Evolutionary conservation across 1,284 basidiomycete species (phyloP), one percentile per base, ranked within the genome.

Genomic region (Puccinia polysora): DNA sequence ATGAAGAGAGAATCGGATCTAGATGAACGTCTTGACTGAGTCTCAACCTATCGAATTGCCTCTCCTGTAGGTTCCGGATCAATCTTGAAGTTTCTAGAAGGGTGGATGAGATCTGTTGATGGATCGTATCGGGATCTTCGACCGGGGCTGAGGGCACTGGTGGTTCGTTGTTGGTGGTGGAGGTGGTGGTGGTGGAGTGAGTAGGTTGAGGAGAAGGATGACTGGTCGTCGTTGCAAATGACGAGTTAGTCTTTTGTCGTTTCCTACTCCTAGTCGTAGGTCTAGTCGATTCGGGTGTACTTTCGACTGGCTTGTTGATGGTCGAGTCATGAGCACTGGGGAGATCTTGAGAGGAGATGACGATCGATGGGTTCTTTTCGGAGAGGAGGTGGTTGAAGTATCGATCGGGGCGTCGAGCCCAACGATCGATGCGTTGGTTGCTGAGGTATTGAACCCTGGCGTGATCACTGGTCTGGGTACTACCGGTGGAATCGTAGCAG

Each of bases 11-110:
- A 28, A 36, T 20, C n/a, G 69, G 69, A 52, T 72, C 69, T n/a
- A 72, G 43, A 72, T 63, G 23, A 25, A n/a, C 14, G 6, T 72
- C 38, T 28, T 72, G 69, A 49, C 34, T 52, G 18, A 45, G 7
- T 18, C 47, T 30, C 25, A 72, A 36, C 45, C 69, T 49, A 25
- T 72, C 69, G 25, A 55, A 64, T 40, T 72, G 69, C 34, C 60
- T 53, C 43, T 72, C 69, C 64, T 72, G 69, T 10, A 72, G 49
- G 28, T 72, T 72, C n/a, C 25, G 36, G 12, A 72, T 55, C 40
- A 72, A 49, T 56, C 56, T 50, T 23, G 65, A 53, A 7, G 49
- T 67, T 53, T 67, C 49, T 5, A 52, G n/a, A 7, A 55, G 14
- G 15, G 38, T 53, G 36, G 52, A 23, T 18, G 20, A 18, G 18